Evolutionary conservation across 164 flowering plant species (phyloP).

Genomic region (Sextonia rubra): DNA sequence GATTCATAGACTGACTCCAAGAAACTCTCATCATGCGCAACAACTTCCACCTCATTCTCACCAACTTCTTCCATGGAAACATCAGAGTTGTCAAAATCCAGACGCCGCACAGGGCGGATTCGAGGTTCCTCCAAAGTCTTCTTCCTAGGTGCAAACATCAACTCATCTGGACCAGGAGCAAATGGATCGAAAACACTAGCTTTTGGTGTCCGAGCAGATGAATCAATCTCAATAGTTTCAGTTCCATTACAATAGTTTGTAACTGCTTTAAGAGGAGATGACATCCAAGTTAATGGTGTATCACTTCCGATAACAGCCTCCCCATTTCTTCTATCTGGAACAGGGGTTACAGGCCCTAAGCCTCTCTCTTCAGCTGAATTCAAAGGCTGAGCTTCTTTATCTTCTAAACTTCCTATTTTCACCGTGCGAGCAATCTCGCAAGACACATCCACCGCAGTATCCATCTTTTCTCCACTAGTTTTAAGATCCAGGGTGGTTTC

Average conservation of each 20-base stretch:
- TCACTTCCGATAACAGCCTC: conserved; percentile 21
- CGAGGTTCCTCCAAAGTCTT: conserved; percentile 25
- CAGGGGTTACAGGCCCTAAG: conserved; percentile 43
- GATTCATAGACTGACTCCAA: conserved; percentile 38
- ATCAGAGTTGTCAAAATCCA: conserved; percentile 29
- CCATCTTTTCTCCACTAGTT: conserved; percentile 1
- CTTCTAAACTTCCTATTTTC: neutral
- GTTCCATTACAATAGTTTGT: conserved; percentile 2
- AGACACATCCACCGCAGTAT: neutral
- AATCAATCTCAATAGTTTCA: conserved; percentile 4
- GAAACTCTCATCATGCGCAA: conserved; percentile 39
- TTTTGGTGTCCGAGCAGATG: conserved; percentile 46
- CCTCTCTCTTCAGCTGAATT: neutral
- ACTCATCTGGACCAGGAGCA: conserved; percentile 62
- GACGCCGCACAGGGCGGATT: conserved; percentile 27
- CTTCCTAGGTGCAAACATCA: conserved; percentile 50
- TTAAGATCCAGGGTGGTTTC: neutral
- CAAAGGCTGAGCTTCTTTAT: conserved; percentile 12
- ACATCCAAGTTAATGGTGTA: conserved; percentile 28
- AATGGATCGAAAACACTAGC: conserved; percentile 61
- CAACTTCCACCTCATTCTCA: conserved; percentile 4
- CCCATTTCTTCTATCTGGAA: conserved; percentile 25
- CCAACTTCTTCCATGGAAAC: neutral
- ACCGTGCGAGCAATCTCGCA: neutral
- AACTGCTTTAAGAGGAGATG: conserved; percentile 9